Base-by-base conservation (phyloP, 352 stramenopile genomes). In the Thalassiosira mediterranea region DNA sequence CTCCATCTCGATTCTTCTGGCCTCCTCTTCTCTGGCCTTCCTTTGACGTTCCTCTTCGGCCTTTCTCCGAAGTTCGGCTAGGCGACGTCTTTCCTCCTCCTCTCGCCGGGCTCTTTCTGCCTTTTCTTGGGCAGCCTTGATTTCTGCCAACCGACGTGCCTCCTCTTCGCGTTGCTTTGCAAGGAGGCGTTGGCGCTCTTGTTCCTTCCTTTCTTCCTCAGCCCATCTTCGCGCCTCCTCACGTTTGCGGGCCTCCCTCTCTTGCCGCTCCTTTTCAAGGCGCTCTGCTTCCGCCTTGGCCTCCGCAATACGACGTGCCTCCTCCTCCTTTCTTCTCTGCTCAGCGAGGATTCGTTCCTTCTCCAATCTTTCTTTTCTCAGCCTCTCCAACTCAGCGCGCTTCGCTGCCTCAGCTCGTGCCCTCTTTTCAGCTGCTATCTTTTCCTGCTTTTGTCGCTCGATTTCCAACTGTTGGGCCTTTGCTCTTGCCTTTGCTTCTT, bases 21-120 rank as follows among this genome's bases (percentile, higher is more conserved):
- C 76, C 59, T 89, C 76, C 26, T 74, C 80, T 51, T 84, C 80
- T 65, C 68, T 19, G 25, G 42, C 54, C 46, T 72, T 64, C 3
- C 60, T 47, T 46, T 62, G 51, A 53, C 56, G 54, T 48, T 81
- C 71, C 26, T 84, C 76, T 54, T 84, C 75, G 0, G 46, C 75
- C 52, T 69, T 76, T 28, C 40, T 69, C 48, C 19, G 29, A 0
- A 61, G 56, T 51, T 83, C 72, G 28, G 38, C 31, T 28, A 73
- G 51, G 46, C 64, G 59, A 29, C 48, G 75, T 23, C 34, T 66
- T 63, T 76, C 57, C 53, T 59, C 25, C 52, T 60, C 63, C 31
- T 51, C 32, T 13, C 32, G 38, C 11, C 26, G 66, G 29, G 42
- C 54, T 61, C 44, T 56, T 29, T 34, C 46, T 32, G 32, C 64